These are phyloP conservation scores for Aspergillus steynii DNA, from an alignment of 495 filamentous ascomycete species.

Conservation along the genomic window DNA sequence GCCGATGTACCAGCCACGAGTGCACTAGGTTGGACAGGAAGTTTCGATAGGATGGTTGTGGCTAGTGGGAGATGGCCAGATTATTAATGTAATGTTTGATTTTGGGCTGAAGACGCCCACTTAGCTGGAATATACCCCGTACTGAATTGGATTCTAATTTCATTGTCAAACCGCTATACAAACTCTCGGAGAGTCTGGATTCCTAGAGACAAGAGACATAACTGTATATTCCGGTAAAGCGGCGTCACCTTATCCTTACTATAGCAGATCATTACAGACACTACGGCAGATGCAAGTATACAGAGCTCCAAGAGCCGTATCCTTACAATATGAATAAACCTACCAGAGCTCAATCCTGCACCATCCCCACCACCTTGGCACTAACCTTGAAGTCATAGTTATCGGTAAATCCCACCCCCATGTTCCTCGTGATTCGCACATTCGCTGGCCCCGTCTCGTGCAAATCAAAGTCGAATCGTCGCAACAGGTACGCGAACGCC, in stretches of 20 bases:
- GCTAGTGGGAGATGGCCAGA: neutral
- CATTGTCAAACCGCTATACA: too few relatives aligned
- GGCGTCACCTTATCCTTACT: too few relatives aligned
- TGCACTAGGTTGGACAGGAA: neutral
- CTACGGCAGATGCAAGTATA: too few relatives aligned
- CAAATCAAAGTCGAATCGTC: conserved; percentile 32
- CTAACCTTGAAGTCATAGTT: neutral
- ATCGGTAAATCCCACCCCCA: neutral
- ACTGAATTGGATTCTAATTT: too few relatives aligned
- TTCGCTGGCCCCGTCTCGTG: conserved; percentile 26
- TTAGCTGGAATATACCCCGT: too few relatives aligned
- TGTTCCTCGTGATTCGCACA: conserved; percentile 13
- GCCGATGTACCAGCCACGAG: neutral
- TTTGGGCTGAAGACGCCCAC: too few relatives aligned
- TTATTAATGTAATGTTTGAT: neutral
- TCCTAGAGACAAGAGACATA: too few relatives aligned
- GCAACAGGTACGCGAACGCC: conserved; percentile 28
- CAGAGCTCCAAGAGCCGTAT: too few relatives aligned
- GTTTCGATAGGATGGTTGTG: neutral
- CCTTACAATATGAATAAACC: too few relatives aligned
- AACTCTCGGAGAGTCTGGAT: too few relatives aligned
- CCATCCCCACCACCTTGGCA: neutral
- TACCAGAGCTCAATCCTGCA: neutral
- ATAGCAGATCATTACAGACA: too few relatives aligned
- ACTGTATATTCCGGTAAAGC: too few relatives aligned